Evolutionary conservation across 441 rosid species (phyloP).

Genomic region (Eutrema salsugineum): DNA sequence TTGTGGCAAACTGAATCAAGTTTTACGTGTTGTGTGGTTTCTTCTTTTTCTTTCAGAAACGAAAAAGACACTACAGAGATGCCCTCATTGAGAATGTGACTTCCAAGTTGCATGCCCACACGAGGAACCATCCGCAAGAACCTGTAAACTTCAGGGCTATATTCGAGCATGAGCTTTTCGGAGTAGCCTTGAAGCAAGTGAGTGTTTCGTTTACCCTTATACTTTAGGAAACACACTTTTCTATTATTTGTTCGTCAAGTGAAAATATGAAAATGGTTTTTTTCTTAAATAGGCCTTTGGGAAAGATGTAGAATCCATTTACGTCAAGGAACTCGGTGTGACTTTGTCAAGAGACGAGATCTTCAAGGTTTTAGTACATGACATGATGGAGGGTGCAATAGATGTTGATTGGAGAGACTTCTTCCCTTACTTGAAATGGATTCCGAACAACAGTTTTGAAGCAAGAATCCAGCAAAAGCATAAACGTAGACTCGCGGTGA

Average conservation of each 20-base stretch:
- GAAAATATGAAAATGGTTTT: background rate
- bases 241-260: background rate
- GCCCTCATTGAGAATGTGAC: conserved; percentile 48
- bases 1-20: background rate
- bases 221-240: background rate
- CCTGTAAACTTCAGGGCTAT: conserved; percentile 69
- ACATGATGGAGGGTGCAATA: conserved; percentile 76
- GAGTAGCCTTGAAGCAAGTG: conserved; percentile 64
- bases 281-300: conserved; percentile 53
- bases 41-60: conserved; percentile 48
- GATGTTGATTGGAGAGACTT: conserved; percentile 97
- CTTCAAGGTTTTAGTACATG: conserved; percentile 49
- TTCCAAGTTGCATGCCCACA: conserved; percentile 43
- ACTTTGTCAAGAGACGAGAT: conserved; percentile 57
- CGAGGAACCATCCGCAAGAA: conserved; percentile 33
- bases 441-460: conserved; percentile 59
- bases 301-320: conserved; percentile 52
- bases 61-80: conserved; percentile 56
- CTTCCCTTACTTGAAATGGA: conserved; percentile 85
- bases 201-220: conserved; percentile 20
- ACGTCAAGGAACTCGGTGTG: conserved; percentile 55
- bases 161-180: conserved; percentile 72
- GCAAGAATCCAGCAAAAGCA: conserved; percentile 43
- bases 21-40: background rate
- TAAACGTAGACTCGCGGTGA: conserved; percentile 51